Conservation (phyloP, 148 eudicot species). For the Diospyros lotus region DNA sequence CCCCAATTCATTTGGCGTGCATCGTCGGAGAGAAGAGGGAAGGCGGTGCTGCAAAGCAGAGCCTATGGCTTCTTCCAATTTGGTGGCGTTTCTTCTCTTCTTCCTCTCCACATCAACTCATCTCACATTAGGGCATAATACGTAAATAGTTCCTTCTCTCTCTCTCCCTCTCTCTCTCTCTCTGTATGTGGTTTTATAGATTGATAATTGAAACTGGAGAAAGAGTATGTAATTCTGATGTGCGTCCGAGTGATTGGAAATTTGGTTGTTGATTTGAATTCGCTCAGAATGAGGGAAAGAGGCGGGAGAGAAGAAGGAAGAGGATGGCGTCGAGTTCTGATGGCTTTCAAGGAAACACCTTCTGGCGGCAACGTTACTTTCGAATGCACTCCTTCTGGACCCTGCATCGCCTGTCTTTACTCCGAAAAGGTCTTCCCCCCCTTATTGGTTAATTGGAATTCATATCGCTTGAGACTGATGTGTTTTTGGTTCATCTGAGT, state of each 20-base stretch:
- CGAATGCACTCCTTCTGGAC: conserved; percentile 90
- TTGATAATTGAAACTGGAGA: neutral
- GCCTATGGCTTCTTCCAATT: conserved; percentile 2
- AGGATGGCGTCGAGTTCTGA: conserved; percentile 28
- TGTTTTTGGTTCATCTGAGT: neutral
- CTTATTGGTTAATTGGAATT: neutral
- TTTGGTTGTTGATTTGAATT: neutral
- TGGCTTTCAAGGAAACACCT: conserved; percentile 65
- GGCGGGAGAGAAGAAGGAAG: conserved; percentile 4
- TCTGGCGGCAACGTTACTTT: conserved; percentile 54
- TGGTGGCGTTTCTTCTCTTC: conserved; percentile 6
- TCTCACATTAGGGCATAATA: conserved; percentile 19
- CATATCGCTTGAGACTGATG: neutral
- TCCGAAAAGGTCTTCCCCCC: conserved; percentile 63
- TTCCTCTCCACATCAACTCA: conserved; percentile 13
- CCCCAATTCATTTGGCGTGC: no score
- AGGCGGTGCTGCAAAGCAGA: neutral
- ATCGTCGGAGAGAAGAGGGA: neutral
- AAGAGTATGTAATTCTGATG: neutral
- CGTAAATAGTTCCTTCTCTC: conserved; percentile 17
- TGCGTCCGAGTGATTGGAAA: neutral
- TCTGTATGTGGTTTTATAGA: neutral
- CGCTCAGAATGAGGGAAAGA: conserved; percentile 1
- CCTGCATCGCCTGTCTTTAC: conserved; percentile 76
- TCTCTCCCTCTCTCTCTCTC: neutral